phyloP scores from a whole-genome alignment of 192 early-diverging fungal genomes.

The Backusella morwellensis region DNA sequence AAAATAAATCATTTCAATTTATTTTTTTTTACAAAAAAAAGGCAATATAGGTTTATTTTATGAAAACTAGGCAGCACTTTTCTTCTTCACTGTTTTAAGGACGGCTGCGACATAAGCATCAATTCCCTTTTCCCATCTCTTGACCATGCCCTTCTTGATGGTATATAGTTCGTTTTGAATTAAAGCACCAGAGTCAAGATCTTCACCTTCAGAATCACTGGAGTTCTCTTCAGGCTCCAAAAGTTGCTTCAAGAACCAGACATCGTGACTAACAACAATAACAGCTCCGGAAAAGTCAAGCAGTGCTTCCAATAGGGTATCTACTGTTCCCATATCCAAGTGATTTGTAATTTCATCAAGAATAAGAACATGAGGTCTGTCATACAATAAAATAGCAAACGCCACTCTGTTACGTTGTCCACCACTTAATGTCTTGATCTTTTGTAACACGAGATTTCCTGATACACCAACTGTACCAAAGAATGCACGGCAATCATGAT shows the following conservation, averaged over 20 bases:
- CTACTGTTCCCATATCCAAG: constrained; percentile 84
- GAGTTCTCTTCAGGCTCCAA: constrained; percentile 57
- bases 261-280: constrained; percentile 86
- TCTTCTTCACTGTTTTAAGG: constrained; percentile 12
- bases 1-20: too few relatives aligned
- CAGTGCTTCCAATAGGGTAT: constrained; percentile 69
- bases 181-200: constrained; percentile 23
- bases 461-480: constrained; percentile 78
- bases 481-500: constrained; percentile 65
- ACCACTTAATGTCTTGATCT: constrained; percentile 69
- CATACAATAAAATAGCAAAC: constrained; percentile 64
- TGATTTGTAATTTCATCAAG: constrained; percentile 89
- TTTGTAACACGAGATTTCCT: constrained; percentile 57
- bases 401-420: constrained; percentile 83
- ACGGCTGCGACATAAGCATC: constrained; percentile 30
- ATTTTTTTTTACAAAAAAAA: too few relatives aligned
- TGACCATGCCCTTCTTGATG: constrained; percentile 24
- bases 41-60: neutral
- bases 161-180: constrained; percentile 22
- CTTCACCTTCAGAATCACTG: constrained; percentile 21
- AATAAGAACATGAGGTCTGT: constrained; percentile 65
- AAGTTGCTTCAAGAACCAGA: constrained; percentile 60
- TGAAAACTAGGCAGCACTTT: neutral
- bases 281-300: constrained; percentile 72
- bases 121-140: constrained; percentile 27